Base-by-base conservation (phyloP, 2,329 filamentous ascomycete genomes). In the Colletotrichum camelliae region DNA sequence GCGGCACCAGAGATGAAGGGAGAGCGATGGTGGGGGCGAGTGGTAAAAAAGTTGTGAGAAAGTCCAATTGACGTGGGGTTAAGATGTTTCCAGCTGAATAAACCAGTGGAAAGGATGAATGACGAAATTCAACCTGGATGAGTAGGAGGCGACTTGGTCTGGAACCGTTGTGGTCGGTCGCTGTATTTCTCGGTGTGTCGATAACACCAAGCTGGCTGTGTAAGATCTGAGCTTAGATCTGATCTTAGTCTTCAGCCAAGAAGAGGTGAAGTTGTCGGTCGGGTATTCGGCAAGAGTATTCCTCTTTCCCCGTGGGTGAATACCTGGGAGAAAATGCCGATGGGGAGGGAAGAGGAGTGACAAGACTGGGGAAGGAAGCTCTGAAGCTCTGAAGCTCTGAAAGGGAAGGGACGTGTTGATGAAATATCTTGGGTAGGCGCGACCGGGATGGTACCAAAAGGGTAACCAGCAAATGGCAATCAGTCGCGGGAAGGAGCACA, bases 351-450 rank as follows among this genome's bases (percentile, higher is more conserved):
- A 52, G 43, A 52, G 43, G 62, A 72, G 57, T 33, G 39, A 72
- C 58, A 75, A 29, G 24, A 60, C 70, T 65, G 70, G 74, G 74
- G 70, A 60, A 69, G n/a, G 35, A 33, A n/a, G 43, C 60, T 37
- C 6, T n/a, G 16, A 27, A n/a, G 43, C 60, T 37, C 6, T n/a
- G 16, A 27, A 43, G 68, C 15, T 10, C 24, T 21, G 65, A 74
- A 37, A 24, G 35, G 64, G 70, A 64, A 65, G 65, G 24, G 74
- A 39, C 58, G 58, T 52, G 43, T 52, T 33, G 65, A 69, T 74
- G 58, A 76, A 76, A 74, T 76, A 74, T 76, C 74, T 69, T 65
- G 70, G 64, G 65, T 37, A 60, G 67, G 35, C 33, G 37, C 52
- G 55, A 60, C 58, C 27, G 69, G 62, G 57, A 48, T 52, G 35